These are phyloP conservation scores for Aureobasidium melanogenum DNA, from an alignment of 2,329 filamentous ascomycete genomes.

Conservation along the genomic window DNA sequence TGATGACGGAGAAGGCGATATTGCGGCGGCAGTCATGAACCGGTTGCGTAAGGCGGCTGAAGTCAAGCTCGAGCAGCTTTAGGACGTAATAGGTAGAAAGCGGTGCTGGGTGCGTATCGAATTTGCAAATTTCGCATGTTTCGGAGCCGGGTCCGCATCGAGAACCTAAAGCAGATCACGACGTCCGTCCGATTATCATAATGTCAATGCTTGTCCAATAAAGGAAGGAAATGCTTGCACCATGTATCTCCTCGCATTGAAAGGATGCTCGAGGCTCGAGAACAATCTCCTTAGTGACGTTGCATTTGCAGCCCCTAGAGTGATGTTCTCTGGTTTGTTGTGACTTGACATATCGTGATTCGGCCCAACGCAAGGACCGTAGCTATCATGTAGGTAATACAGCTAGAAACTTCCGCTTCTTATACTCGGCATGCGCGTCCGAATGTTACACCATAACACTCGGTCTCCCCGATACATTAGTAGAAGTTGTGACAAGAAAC, in stretches of 20 bases:
- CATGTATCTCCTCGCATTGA: neutral
- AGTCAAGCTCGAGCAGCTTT: slow-evolving; percentile 19
- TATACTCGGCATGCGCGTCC: neutral
- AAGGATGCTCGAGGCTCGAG: neutral
- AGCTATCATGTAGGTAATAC: neutral
- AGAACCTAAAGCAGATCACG: neutral
- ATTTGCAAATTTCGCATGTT: neutral
- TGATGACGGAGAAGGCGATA: slow-evolving; percentile 58
- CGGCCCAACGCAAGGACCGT: neutral
- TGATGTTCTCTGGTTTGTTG: neutral
- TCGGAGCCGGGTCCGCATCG: neutral
- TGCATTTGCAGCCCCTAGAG: neutral
- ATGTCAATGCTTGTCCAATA: neutral
- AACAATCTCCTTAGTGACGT: neutral
- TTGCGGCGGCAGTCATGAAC: slow-evolving; percentile 61
- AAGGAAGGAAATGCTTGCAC: neutral
- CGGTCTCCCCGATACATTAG: neutral
- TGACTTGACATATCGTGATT: neutral
- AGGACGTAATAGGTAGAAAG: neutral
- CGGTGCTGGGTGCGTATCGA: neutral
- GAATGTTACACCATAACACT: neutral
- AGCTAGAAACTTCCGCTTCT: neutral
- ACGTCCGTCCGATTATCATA: neutral
- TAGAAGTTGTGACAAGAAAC: neutral
- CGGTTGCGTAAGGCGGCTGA: slow-evolving; percentile 41